A percentile compares a stretch with the other conserved stretches of the same genome.
Conservation (phyloP, 1,139 yeast genomes). For the Suhomyces maxii region DNA sequence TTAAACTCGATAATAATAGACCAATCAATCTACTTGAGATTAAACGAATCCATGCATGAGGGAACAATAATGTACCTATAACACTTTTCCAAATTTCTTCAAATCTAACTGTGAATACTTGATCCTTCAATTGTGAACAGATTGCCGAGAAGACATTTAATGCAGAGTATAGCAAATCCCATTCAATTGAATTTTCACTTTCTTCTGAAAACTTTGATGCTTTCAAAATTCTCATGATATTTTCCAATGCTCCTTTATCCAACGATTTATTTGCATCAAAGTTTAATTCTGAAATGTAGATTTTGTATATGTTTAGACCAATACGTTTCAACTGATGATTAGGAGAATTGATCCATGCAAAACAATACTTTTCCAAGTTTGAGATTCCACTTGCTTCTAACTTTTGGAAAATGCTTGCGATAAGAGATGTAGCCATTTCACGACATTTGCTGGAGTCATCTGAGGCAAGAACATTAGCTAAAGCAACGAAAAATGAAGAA, state of each 20-base stretch:
- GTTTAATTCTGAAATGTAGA: conserved; percentile 56
- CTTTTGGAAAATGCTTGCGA: conserved; percentile 56
- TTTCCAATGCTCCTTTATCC: conserved; percentile 39
- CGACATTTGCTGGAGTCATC: conserved; percentile 84
- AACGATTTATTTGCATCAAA: conserved; percentile 36
- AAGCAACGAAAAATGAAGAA: conserved; percentile 76
- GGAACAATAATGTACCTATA: conserved; percentile 64
- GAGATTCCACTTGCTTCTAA: conserved; percentile 43
- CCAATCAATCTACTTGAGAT: conserved; percentile 65
- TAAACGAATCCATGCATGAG: conserved; percentile 90
- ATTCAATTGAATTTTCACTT: conserved; percentile 41
- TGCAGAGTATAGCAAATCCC: conserved; percentile 79
- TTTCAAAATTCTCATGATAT: conserved; percentile 39
- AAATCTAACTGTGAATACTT: conserved; percentile 30
- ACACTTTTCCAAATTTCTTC: conserved; percentile 53
- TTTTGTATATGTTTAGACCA: conserved; percentile 72
- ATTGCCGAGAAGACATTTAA: conserved; percentile 54
- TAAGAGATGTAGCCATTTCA: conserved; percentile 73
- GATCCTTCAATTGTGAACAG: conserved; percentile 29
- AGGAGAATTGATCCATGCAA: conserved; percentile 64
- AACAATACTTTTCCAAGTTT: conserved; percentile 57
- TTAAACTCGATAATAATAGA: conserved; percentile 44
- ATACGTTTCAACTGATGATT: conserved; percentile 65
- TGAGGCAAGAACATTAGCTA: conserved; percentile 73
- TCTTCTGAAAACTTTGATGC: conserved; percentile 31